phyloP scores from a whole-genome alignment of 2,329 filamentous ascomycete species.

The Trichoderma cornu-damae region DNA sequence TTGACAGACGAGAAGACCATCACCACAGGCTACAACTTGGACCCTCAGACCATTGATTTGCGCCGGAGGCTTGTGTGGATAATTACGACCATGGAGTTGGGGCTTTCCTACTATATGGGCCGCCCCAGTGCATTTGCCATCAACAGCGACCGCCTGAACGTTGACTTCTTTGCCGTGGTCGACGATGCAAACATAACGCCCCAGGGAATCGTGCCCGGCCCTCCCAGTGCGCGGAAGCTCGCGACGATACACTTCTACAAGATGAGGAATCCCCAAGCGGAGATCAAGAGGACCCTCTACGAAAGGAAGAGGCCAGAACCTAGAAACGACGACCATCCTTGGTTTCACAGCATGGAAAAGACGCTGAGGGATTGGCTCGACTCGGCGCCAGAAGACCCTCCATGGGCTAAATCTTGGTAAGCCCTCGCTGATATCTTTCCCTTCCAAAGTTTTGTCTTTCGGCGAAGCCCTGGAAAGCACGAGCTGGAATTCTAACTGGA shows the following conservation, averaged over 20 bases:
- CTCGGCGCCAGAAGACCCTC: constrained; percentile 63
- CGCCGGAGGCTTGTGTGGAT: constrained; percentile 84
- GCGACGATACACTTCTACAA: constrained; percentile 90
- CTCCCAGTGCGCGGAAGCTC: constrained; percentile 74
- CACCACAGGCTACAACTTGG: constrained; percentile 54
- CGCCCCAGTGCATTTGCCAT: constrained; percentile 82
- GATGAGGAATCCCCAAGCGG: constrained; percentile 81
- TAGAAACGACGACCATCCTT: constrained; percentile 73
- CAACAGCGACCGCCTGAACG: constrained; percentile 74
- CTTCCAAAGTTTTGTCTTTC: no score
- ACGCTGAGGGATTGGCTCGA: constrained; percentile 78
- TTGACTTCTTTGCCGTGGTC: constrained; percentile 75
- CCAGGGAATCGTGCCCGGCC: constrained; percentile 66
- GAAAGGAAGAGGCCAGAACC: constrained; percentile 75
- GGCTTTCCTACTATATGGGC: constrained; percentile 80
- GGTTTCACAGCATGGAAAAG: constrained; percentile 75
- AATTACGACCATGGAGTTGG: constrained; percentile 81
- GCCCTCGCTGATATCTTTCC: constrained; percentile 30
- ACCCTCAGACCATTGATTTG: constrained; percentile 81
- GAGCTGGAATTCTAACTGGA: neutral
- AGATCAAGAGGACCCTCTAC: constrained; percentile 81
- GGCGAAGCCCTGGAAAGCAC: neutral
- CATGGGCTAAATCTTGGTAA: constrained; percentile 75
- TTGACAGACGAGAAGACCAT: constrained; percentile 88
- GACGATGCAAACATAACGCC: constrained; percentile 79